A percentile compares a stretch with the other conserved stretches of the same genome.
phyloP scores from a whole-genome alignment of 2,329 filamentous ascomycete species.

The Epichloe gansuensis region DNA sequence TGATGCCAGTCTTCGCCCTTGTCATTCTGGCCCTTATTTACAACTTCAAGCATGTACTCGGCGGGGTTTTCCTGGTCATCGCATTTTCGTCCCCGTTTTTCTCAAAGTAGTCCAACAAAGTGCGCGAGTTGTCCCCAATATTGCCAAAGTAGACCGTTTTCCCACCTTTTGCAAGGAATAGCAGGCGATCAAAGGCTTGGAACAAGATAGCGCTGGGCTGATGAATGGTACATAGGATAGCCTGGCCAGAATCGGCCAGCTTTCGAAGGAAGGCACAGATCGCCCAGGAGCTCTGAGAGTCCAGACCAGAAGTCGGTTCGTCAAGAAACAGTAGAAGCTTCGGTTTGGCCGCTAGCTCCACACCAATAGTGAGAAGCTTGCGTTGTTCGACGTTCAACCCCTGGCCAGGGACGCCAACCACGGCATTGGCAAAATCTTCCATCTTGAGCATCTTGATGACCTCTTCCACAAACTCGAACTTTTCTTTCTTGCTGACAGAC shows the following conservation, averaged over 20 bases:
- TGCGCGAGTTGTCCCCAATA: constrained; percentile 47
- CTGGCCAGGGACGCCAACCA: constrained; percentile 50
- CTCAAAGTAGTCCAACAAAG: constrained; percentile 52
- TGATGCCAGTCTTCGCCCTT: constrained; percentile 49
- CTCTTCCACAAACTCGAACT: constrained; percentile 49
- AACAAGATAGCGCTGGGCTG: constrained; percentile 43
- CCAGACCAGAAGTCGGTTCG: constrained; percentile 49
- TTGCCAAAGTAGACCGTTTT: constrained; percentile 59
- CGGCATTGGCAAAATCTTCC: constrained; percentile 52
- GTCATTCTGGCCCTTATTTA: constrained; percentile 28
- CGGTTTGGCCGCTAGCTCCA: constrained; percentile 44
- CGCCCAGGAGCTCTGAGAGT: constrained; percentile 51
- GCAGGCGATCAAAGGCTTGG: constrained; percentile 44
- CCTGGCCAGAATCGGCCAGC: constrained; percentile 42
- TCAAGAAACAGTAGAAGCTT: constrained; percentile 50
- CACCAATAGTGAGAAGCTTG: constrained; percentile 51
- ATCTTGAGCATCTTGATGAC: constrained; percentile 56
- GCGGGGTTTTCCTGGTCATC: constrained; percentile 56
- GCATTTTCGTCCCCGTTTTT: constrained; percentile 49
- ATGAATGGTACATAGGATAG: constrained; percentile 43
- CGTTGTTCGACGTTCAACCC: constrained; percentile 51
- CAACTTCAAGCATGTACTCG: constrained; percentile 58
- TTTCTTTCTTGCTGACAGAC: constrained; percentile 41
- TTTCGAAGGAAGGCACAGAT: constrained; percentile 51
- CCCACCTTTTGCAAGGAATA: constrained; percentile 53